Evolutionary conservation across 2,329 filamentous ascomycete genomes (phyloP), one percentile per base, ranked within the genome.

Genomic region (Arthrobotrys pseudoclavata): DNA sequence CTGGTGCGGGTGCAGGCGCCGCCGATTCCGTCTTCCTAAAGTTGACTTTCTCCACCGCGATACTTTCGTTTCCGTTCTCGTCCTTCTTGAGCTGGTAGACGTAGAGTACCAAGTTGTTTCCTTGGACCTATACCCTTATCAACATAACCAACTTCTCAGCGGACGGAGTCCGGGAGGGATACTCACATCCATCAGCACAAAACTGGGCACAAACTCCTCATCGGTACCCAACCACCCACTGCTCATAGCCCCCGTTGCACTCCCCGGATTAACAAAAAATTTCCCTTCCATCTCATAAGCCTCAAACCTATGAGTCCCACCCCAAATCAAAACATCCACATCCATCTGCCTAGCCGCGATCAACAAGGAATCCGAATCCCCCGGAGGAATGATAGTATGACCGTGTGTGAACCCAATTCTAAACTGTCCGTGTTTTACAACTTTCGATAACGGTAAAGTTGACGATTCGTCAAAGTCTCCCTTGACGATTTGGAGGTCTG

Each of bases 291-390:
- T 86, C 84, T 91, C 90, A 82, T 91, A 91, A 9, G 90, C 90
- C 83, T 91, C 90, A 80, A 91, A 91, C 70, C 88, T 87, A 84
- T 91, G 89, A 4, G 90, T 91, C 13, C 90, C 90, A 42, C 89
- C 90, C 89, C 90, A 91, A 64, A 91, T 85, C 78, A 91, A 82
- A 34, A 91, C 87, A 83, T 91, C 90, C 1, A 91, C 90, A 81
- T 91, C 90, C 89, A 91, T 91, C 83, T 91, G 90, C 42, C 90
- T 85, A 52, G 90, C 90, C 3, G 89, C 89, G 77, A 91, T 91
- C 80, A 91, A 84, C 79, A 91, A 82, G 47, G 87, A 88, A 82
- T 91, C 90, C 24, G 89, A 88, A 83, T 91, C 90, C 31, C 88
- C 88, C 0, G 87, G 89, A n/a, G 89, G 89, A 71, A 91, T 88